These are phyloP conservation scores for Pachyrhizus erosus DNA, from an alignment of 306 rosid species.

Conservation along the genomic window DNA sequence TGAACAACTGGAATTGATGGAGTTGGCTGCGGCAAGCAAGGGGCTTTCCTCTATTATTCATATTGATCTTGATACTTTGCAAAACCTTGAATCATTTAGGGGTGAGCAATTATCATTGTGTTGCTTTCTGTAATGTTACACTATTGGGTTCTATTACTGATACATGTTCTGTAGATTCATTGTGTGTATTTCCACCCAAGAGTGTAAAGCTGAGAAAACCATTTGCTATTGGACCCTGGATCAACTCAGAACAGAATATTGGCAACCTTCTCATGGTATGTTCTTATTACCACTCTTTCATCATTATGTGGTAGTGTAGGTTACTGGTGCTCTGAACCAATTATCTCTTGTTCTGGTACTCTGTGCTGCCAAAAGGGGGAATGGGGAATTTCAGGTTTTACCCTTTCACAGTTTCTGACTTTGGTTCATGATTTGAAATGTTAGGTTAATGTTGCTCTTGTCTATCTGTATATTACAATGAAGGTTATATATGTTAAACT, in stretches of 20 bases:
- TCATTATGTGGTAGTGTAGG: neutral
- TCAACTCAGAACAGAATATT: conserved; percentile 79
- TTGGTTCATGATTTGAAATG: conserved; percentile 21
- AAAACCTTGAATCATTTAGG: conserved; percentile 82
- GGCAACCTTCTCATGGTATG: conserved; percentile 97
- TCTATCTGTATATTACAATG: conserved; percentile 16
- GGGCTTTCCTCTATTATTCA: conserved; percentile 82
- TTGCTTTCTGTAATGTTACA: conserved; percentile 16
- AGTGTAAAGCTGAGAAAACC: conserved; percentile 76
- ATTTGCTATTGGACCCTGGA: conserved; percentile 89
- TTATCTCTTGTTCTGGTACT: neutral
- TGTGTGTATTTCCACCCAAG: conserved; percentile 81
- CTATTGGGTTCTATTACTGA: conserved; percentile 40
- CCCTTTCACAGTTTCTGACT: conserved; percentile 6
- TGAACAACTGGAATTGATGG: conserved; percentile 98
- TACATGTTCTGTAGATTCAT: conserved; percentile 59
- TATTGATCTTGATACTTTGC: conserved; percentile 90
- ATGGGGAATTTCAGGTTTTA: neutral
- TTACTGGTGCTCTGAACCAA: neutral
- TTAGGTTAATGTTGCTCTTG: conserved; percentile 14
- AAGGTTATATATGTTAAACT: conserved; percentile 22
- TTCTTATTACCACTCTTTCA: conserved; percentile 26
- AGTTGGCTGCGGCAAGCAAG: conserved; percentile 87
- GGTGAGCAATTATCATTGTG: conserved; percentile 53
- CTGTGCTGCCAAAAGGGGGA: neutral